Evolutionary conservation across 2,329 filamentous ascomycete species (phyloP).

Genomic region (Uncinocarpus reesii): DNA sequence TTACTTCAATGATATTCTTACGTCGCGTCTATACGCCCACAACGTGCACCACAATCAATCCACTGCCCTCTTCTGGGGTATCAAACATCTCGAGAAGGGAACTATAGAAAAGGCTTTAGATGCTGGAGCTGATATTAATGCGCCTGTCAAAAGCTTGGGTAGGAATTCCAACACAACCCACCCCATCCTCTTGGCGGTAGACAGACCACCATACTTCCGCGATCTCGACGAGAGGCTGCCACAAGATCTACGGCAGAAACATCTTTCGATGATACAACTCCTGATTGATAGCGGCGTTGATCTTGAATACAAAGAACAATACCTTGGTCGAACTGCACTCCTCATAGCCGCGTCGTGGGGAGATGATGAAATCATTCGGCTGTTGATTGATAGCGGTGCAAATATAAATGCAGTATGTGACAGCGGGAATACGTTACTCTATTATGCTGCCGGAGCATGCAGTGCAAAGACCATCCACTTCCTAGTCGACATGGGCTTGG

Average conservation of each 20-base stretch:
- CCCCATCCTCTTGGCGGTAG: neutral
- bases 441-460: neutral
- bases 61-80: constrained; percentile 9
- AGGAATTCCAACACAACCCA: neutral
- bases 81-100: neutral
- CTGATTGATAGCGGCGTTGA: constrained; percentile 9
- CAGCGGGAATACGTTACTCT: neutral
- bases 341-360: neutral
- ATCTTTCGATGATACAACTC: neutral
- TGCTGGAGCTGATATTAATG: constrained; percentile 8
- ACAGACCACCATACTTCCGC: neutral
- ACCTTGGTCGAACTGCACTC: neutral
- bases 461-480: constrained; percentile 1
- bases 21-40: constrained; percentile 4
- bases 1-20: constrained; percentile 1
- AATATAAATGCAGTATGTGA: constrained; percentile 1
- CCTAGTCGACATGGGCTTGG: constrained; percentile 1
- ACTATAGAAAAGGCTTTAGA: constrained; percentile 4
- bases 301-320: neutral
- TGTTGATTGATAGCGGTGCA: constrained; percentile 8
- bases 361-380: constrained; percentile 1
- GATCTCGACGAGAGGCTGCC: neutral
- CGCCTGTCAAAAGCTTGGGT: neutral
- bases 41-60: constrained; percentile 1
- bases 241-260: neutral